Conservation (phyloP, 495 filamentous ascomycete species). For the Talaromyces nanjingensis region DNA sequence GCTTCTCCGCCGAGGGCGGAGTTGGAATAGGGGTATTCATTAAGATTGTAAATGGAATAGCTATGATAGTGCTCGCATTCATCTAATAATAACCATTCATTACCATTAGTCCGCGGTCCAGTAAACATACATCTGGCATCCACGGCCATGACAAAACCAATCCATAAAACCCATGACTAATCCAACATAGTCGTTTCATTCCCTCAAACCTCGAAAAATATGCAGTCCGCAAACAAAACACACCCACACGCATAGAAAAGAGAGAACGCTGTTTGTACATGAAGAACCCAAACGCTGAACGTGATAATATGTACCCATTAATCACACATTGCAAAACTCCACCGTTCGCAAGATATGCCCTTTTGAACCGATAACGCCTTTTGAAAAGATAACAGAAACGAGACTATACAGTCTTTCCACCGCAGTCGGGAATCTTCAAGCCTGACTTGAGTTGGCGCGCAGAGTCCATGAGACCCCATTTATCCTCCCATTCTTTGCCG, state of each 20-base stretch:
- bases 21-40: neutral
- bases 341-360: neutral
- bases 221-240: neutral
- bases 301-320: neutral
- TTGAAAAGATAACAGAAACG: neutral
- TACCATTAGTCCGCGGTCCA: neutral
- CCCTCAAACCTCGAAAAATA: neutral
- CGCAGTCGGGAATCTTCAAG: conserved; percentile 82
- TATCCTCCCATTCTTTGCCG: conserved; percentile 82
- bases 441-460: conserved; percentile 80
- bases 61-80: too few species aligned
- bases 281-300: neutral
- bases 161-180: neutral
- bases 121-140: neutral
- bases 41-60: neutral
- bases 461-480: conserved; percentile 91
- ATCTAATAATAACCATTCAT: neutral
- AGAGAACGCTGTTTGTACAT: neutral
- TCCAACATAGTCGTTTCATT: neutral
- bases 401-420: conserved; percentile 54
- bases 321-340: neutral
- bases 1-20: neutral
- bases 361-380: neutral
- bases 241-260: neutral
- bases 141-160: neutral